Evolutionary conservation across 208 protist genomes (phyloP).

Genomic region (Leptomonas pyrrhocoris): DNA sequence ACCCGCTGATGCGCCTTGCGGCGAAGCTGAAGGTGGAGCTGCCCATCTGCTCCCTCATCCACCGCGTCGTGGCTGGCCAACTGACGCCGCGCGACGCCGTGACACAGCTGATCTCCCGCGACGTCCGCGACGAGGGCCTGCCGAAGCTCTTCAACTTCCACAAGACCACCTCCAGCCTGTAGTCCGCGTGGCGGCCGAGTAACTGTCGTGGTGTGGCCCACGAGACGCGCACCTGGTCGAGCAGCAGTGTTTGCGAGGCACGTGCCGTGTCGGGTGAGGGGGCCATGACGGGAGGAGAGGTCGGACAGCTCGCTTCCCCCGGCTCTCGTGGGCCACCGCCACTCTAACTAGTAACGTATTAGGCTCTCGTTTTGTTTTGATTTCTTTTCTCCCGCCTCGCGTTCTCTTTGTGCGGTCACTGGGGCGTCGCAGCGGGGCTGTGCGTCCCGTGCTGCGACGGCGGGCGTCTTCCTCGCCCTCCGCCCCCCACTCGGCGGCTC

Average conservation of each 20-base stretch:
- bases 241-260: too few species aligned
- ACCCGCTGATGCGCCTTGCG: constrained; percentile 65
- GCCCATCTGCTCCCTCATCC: constrained; percentile 67
- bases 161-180: constrained; percentile 26
- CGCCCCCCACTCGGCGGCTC: too few species aligned
- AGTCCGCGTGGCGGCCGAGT: neutral
- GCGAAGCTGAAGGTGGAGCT: constrained; percentile 50
- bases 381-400: neutral
- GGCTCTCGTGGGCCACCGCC: too few species aligned
- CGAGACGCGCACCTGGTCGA: too few species aligned
- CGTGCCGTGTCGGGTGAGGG: too few species aligned
- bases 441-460: too few species aligned
- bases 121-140: constrained; percentile 61
- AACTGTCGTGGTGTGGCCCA: too few species aligned
- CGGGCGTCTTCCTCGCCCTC: too few species aligned
- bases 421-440: too few species aligned
- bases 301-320: too few species aligned
- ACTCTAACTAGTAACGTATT: neutral
- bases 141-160: constrained; percentile 26
- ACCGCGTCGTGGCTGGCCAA: constrained; percentile 63
- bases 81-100: constrained; percentile 35
- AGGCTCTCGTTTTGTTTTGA: neutral
- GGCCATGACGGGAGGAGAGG: too few species aligned
- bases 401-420: too few species aligned
- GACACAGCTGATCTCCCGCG: constrained; percentile 24